Evolutionary conservation across 768 basidiomycete species (phyloP), one percentile per base, ranked within the genome.

Genomic region (Podaxis sp.): DNA sequence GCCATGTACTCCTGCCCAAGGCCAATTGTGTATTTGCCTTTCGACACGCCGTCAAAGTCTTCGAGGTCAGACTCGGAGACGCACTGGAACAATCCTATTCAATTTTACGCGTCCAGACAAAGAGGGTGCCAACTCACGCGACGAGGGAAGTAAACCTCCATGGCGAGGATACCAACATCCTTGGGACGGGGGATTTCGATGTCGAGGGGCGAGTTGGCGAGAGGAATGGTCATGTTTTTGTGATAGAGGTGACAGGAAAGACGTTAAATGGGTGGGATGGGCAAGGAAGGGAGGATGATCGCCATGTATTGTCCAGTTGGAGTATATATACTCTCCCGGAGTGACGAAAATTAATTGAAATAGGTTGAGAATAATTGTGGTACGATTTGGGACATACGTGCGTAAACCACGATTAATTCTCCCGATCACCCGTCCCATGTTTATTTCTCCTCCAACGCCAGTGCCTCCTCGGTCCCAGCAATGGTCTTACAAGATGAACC

Each of bases 21-120:
- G 72, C 97, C 97, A 74, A 98, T 97, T 67, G 97, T 99, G 81
- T 99, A 98, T 79, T 98, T 98, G 64, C 97, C 97, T 71, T 92
- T 86, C 61, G 93, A 79, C 49, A 98, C 96, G 69, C 92, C 92
- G 70, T 98, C 96, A 75, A 91, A 98, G 60, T 82, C 88, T 75
- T 98, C 96, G 55, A 99, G 88, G 66, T 92, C 96, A 57, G 89
- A 86, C 78, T 98, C 95, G 8, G 95, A 95, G 79, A 99, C 91
- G 78, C 96, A 97, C 90, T 97, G 55, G 8, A 67, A 61, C 56
- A 63, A 56, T 27, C 9, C 52, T 41, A 22, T 58, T 59, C 37
- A 55, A 64, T 62, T 53, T 57, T 58, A 61, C 63, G 66, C 33
- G 50, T 50, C 55, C 13, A 24, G 55, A 47, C 55, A 25, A 57